Conservation (phyloP, 1,284 basidiomycete species). For the Sporisorium exsertum region DNA sequence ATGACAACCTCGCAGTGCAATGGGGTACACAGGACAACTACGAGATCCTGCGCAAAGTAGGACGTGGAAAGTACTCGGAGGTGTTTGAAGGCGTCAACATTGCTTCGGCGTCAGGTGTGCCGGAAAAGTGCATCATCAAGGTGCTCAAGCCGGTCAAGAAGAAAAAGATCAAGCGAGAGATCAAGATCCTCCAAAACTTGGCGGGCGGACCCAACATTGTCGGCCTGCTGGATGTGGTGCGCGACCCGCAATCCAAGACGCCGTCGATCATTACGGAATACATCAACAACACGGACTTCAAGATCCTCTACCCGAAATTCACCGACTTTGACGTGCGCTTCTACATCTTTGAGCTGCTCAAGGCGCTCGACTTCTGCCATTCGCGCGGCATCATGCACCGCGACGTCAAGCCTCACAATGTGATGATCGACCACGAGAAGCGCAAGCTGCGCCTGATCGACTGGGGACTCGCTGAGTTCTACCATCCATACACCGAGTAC, state of each 20-base stretch:
- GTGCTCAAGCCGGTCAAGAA: slow-evolving; percentile 99
- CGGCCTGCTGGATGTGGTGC: slow-evolving; percentile 89
- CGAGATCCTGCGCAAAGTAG: slow-evolving; percentile 96
- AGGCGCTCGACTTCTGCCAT: slow-evolving; percentile 97
- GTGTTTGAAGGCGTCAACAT: slow-evolving; percentile 98
- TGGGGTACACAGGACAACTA: slow-evolving; percentile 86
- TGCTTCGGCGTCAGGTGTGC: slow-evolving; percentile 75
- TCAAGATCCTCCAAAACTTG: slow-evolving; percentile 97
- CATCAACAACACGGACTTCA: slow-evolving; percentile 98
- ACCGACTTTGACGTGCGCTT: slow-evolving; percentile 93
- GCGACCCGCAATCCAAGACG: slow-evolving; percentile 89
- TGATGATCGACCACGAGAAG: slow-evolving; percentile 99
- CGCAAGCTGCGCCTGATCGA: slow-evolving; percentile 95
- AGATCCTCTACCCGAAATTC: slow-evolving; percentile 93
- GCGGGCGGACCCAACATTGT: slow-evolving; percentile 92
- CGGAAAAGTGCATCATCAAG: slow-evolving; percentile 96
- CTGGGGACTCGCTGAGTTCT: slow-evolving; percentile 99
- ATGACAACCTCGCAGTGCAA: slow-evolving; percentile 70
- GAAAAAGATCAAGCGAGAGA: slow-evolving; percentile 99
- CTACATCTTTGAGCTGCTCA: slow-evolving; percentile 96
- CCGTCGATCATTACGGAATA: slow-evolving; percentile 98
- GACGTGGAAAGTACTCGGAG: slow-evolving; percentile 80
- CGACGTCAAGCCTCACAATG: slow-evolving; percentile 98
- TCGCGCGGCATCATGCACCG: slow-evolving; percentile 99
- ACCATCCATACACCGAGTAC: slow-evolving; percentile 96